These are phyloP conservation scores for Brassica nigra DNA, from an alignment of 345 rosid genomes.

Conservation along the genomic window DNA sequence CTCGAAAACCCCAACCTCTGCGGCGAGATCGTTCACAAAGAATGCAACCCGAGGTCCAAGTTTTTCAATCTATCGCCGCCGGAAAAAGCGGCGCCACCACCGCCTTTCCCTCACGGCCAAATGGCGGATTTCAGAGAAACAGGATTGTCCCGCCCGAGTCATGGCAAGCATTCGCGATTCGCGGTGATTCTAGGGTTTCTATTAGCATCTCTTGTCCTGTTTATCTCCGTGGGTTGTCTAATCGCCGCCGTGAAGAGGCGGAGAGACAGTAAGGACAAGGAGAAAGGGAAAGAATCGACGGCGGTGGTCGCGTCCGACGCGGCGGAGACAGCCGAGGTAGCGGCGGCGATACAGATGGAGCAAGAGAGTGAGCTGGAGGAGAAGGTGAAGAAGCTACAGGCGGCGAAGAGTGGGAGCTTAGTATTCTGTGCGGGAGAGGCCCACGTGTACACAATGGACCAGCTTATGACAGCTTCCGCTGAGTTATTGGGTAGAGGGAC, in stretches of 20 bases:
- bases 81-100: slow-evolving; percentile 52
- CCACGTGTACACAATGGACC: slow-evolving; percentile 77
- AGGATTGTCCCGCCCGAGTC: slow-evolving; percentile 39
- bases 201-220: slow-evolving; percentile 48
- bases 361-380: slow-evolving; percentile 78
- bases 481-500: slow-evolving; percentile 90
- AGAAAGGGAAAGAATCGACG: slow-evolving; percentile 33
- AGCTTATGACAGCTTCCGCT: slow-evolving; percentile 91
- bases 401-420: slow-evolving; percentile 77
- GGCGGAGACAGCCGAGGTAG: slow-evolving; percentile 52
- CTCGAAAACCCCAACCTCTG: slow-evolving; percentile 71
- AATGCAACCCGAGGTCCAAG: slow-evolving; percentile 61
- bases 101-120: slow-evolving; percentile 47
- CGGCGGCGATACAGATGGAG: slow-evolving; percentile 64
- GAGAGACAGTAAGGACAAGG: slow-evolving; percentile 33
- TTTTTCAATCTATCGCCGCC: slow-evolving; percentile 59
- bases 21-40: slow-evolving; percentile 85
- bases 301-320: slow-evolving; percentile 40
- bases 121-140: slow-evolving; percentile 54
- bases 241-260: slow-evolving; percentile 53
- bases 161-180: slow-evolving; percentile 45
- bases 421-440: slow-evolving; percentile 89
- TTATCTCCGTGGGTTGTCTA: slow-evolving; percentile 59
- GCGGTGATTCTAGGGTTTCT: slow-evolving; percentile 59
- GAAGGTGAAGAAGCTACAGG: slow-evolving; percentile 73